Conservation (phyloP, 768 basidiomycete genomes). For the Melanogaster broomeanus region DNA sequence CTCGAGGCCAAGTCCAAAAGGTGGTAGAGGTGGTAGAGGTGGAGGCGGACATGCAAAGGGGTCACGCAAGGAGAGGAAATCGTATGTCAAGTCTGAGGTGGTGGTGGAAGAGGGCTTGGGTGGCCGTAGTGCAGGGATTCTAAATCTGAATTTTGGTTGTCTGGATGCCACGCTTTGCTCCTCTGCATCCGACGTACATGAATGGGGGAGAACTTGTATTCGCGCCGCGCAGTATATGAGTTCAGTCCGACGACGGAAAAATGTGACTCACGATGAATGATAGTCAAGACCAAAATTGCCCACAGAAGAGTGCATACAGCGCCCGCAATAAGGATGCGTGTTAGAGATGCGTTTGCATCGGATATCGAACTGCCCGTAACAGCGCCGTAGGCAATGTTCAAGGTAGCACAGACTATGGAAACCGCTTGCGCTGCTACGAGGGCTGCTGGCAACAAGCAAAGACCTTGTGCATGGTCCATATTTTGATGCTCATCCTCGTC, state of each 20-base stretch:
- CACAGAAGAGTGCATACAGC: slow-evolving; percentile 24
- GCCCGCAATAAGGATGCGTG: slow-evolving; percentile 18
- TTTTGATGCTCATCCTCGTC: neutral
- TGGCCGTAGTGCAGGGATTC: slow-evolving; percentile 2
- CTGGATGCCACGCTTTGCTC: neutral
- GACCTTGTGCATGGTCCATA: neutral
- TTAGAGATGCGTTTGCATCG: neutral
- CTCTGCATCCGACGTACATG: slow-evolving; percentile 9
- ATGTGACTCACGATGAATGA: slow-evolving; percentile 25
- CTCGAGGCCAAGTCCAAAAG: slow-evolving; percentile 27
- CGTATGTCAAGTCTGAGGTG: slow-evolving; percentile 27
- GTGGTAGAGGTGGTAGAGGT: slow-evolving; percentile 31
- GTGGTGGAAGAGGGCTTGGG: slow-evolving; percentile 21
- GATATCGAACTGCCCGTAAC: slow-evolving; percentile 1
- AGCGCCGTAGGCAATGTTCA: slow-evolving; percentile 17
- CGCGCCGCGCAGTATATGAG: slow-evolving; percentile 1
- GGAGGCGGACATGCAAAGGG: slow-evolving; percentile 36
- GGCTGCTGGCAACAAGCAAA: slow-evolving; percentile 7
- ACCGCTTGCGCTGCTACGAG: slow-evolving; percentile 22
- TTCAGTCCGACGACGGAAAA: neutral
- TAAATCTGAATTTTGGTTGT: slow-evolving; percentile 1
- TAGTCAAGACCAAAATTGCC: slow-evolving; percentile 18
- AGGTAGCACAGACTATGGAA: slow-evolving; percentile 23
- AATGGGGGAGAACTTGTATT: slow-evolving; percentile 23
- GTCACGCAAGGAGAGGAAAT: slow-evolving; percentile 36